phyloP scores from a whole-genome alignment of 148 eudicot species.

The Vaccinium darrowii region DNA sequence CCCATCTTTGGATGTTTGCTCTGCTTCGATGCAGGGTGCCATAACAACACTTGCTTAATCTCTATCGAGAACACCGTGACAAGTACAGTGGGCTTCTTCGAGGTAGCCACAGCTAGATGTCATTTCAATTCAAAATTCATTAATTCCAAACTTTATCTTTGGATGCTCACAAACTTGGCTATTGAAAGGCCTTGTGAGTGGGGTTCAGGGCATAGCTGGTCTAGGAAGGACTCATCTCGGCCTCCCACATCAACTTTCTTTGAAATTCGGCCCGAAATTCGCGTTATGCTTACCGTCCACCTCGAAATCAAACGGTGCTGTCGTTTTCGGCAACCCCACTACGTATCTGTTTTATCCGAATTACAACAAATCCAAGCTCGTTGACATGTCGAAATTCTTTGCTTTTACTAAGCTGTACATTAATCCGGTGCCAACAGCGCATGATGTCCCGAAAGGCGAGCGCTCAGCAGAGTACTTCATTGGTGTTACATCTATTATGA shows the following conservation, averaged over 20 bases:
- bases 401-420: slow-evolving; percentile 31
- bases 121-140: slow-evolving; percentile 22
- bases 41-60: slow-evolving; percentile 34
- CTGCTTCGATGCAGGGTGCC: slow-evolving; percentile 23
- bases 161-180: slow-evolving; percentile 27
- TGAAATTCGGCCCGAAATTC: slow-evolving; percentile 27
- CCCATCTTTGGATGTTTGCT: neutral
- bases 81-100: slow-evolving; percentile 9
- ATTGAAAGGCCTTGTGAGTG: slow-evolving; percentile 32
- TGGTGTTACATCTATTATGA: slow-evolving; percentile 27
- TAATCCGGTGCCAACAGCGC: slow-evolving; percentile 38
- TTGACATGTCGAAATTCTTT: slow-evolving; percentile 30
- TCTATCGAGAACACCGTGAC: slow-evolving; percentile 24
- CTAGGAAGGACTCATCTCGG: slow-evolving; percentile 35
- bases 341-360: slow-evolving; percentile 42
- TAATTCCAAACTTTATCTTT: slow-evolving; percentile 21
- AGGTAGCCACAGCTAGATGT: slow-evolving; percentile 31
- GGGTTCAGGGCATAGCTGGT: slow-evolving; percentile 41
- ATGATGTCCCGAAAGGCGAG: slow-evolving; percentile 16
- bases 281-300: slow-evolving; percentile 40
- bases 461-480: slow-evolving; percentile 39
- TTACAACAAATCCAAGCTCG: neutral
- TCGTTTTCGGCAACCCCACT: slow-evolving; percentile 47
- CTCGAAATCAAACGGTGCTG: slow-evolving; percentile 17
- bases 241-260: slow-evolving; percentile 35